Evolutionary conservation across 345 rosid species (phyloP), one percentile per base, ranked within the genome.

Genomic region (Eucalyptus camaldulensis): DNA sequence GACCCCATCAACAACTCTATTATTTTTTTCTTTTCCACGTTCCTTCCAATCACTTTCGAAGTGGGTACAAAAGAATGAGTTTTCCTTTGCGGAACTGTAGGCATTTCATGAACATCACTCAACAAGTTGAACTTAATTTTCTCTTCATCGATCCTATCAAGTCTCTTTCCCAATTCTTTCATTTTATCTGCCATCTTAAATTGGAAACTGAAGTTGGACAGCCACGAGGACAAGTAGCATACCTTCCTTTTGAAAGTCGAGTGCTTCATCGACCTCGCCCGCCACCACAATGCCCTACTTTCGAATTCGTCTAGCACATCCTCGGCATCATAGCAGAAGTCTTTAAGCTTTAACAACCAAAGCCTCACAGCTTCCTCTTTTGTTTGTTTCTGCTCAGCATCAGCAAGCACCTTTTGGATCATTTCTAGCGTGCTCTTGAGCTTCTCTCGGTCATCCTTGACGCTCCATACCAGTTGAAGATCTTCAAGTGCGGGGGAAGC

Each of bases 271-370:
- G 17, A 4, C 12, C n/a, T 58, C 14, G 21, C 80, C 50, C n/a
- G 87, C 87, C 85, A 8, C 8, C 54, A 45, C 8, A 87, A 72
- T 37, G 50, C 87, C 56, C 87, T 49, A 7, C 15, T 33, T 29
- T 88, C 88, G 4, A 89, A 80, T 25, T 88, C 91, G 29, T 89
- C 92, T n/a, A 91, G 50, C 87, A 88, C 87, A 13, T 90, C 90
- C 31, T 90, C 90, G 6, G 90, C 86, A 49, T 87, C 91, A 16
- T 65, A 87, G 58, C 89, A 90, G 33, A 89, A 86, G 58, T 90
- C 76, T 76, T 69, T n/a, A 29, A 89, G 89, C n/a, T 85, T 27
- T 1, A 3, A 49, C 47, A 89, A 86, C 92, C 90, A 89, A 37
- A 3, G 49, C 47, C 16, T 49, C 45, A 81, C 29, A 45, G 29